Conservation (phyloP, 2,329 filamentous ascomycete genomes). For the Botrytis galanthina region DNA sequence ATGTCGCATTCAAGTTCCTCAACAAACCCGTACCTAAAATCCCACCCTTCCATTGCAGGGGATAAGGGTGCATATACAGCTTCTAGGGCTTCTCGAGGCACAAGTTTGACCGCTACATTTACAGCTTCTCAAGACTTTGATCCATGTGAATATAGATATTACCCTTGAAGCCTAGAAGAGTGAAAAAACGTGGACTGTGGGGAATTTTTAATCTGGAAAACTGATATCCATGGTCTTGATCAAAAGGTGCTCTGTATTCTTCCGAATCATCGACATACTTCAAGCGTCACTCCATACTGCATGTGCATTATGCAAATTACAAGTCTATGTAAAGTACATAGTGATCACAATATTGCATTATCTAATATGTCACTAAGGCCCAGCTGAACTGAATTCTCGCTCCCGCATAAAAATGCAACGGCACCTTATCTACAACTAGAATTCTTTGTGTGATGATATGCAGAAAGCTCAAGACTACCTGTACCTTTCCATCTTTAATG, state of each 20-base stretch:
- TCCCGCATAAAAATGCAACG: neutral
- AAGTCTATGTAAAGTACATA: neutral
- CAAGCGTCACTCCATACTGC: neutral
- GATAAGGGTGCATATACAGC: neutral
- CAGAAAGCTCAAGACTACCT: neutral
- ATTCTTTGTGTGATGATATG: neutral
- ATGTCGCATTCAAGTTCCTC: neutral
- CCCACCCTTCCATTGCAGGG: neutral
- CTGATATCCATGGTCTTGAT: neutral
- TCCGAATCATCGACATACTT: neutral
- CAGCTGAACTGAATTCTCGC: conserved; percentile 1
- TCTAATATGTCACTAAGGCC: neutral
- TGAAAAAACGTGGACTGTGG: conserved; percentile 15
- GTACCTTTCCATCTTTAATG: neutral
- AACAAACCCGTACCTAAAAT: neutral
- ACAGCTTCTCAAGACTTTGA: neutral
- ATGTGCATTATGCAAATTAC: neutral
- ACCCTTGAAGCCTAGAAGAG: neutral
- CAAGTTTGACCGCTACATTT: conserved; percentile 21
- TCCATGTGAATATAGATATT: neutral
- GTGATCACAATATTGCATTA: neutral
- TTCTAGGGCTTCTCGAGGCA: neutral
- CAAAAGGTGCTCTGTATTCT: neutral
- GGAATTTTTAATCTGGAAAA: neutral
- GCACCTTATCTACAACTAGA: neutral